Percentiles rank a stretch among this genome's conserved stretches.
phyloP scores from a whole-genome alignment of 169 alveolate genomes.

The Cryptosporidium felis region DNA sequence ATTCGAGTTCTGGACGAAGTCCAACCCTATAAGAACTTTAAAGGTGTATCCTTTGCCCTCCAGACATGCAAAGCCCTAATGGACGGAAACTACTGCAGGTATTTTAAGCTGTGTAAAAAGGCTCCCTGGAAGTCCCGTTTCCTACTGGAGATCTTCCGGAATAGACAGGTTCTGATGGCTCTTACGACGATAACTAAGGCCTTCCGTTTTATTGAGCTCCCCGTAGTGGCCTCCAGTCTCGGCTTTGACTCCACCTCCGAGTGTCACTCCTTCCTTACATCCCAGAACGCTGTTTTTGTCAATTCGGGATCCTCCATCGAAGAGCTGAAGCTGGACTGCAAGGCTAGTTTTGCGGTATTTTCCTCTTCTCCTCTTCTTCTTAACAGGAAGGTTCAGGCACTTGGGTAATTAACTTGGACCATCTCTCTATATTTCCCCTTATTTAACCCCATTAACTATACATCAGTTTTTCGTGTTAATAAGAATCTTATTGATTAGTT shows the following conservation, averaged over 20 bases:
- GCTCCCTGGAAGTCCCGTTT: slow-evolving; percentile 74
- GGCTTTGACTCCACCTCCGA: slow-evolving; percentile 36
- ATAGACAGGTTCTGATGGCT: slow-evolving; percentile 53
- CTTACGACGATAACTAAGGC: slow-evolving; percentile 64
- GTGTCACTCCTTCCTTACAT: slow-evolving; percentile 9
- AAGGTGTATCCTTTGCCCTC: slow-evolving; percentile 56
- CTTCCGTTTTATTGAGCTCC: slow-evolving; percentile 53
- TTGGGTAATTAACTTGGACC: background rate
- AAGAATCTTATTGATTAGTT: too few species aligned
- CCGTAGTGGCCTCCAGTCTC: background rate
- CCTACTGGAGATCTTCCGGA: slow-evolving; percentile 39
- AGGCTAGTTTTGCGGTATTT: slow-evolving; percentile 26
- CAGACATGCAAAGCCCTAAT: slow-evolving; percentile 41
- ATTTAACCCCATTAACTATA: slow-evolving; percentile 33
- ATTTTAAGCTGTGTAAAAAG: slow-evolving; percentile 76
- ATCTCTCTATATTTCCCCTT: slow-evolving; percentile 2
- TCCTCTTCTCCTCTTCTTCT: slow-evolving; percentile 57
- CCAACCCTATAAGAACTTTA: background rate
- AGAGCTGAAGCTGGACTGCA: slow-evolving; percentile 33
- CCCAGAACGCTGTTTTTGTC: slow-evolving; percentile 39
- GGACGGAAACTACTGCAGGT: slow-evolving; percentile 75
- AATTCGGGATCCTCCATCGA: background rate
- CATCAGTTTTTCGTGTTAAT: too few species aligned
- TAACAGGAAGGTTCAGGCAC: slow-evolving; percentile 63
- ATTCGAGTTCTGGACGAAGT: slow-evolving; percentile 42